Evolutionary conservation across 495 filamentous ascomycete genomes (phyloP), one percentile per base, ranked within the genome.

Genomic region (Penicillium taxi): DNA sequence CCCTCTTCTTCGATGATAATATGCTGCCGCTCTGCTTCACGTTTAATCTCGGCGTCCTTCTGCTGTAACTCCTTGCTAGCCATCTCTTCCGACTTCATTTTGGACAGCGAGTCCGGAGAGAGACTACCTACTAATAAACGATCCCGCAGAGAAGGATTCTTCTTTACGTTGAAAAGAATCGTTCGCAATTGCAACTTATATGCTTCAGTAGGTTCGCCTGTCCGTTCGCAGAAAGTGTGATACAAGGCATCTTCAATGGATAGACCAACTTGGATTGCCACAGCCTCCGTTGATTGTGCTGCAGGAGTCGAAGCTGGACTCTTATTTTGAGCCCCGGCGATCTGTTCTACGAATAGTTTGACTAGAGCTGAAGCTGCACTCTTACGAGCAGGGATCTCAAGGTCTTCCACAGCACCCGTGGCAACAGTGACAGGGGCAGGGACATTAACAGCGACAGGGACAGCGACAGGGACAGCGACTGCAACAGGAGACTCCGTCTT

Each of bases 11-110:
- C 77, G 20, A 89, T 73, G 34, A 94, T 76, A 32, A 89, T 84
- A 34, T 86, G 78, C 46, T 95, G 88, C 44, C 91, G 83, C 44
- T 96, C 91, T 1, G 82, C 78, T 54, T 89, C 82, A 34, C 79
- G 73, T 47, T 80, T 78, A 59, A 84, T 80, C 39, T 74, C 69
- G 9, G 84, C 84, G 32, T 75, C 80, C 59, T 84, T 78, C 36
- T 77, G 76, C 60, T 94, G 84, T 47, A 84, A 69, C 52, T 96
- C 87, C 57, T 94, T 84, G 41, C 84, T 89, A 6, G 86, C 86
- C 73, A 98, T 86, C 39, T 95, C 84, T 52, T 87, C 81, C 1
- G 81, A 70, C 7, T 75, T 77, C 90, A 98, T 96, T 38, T 74
- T 73, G 25, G 85, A 81, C 23, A 98, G 71, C 26, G 75, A 76